A percentile compares a stretch with the other conserved stretches of the same genome.
phyloP scores from a whole-genome alignment of 2,329 filamentous ascomycete genomes.

The Scortechinia acanthostroma region DNA sequence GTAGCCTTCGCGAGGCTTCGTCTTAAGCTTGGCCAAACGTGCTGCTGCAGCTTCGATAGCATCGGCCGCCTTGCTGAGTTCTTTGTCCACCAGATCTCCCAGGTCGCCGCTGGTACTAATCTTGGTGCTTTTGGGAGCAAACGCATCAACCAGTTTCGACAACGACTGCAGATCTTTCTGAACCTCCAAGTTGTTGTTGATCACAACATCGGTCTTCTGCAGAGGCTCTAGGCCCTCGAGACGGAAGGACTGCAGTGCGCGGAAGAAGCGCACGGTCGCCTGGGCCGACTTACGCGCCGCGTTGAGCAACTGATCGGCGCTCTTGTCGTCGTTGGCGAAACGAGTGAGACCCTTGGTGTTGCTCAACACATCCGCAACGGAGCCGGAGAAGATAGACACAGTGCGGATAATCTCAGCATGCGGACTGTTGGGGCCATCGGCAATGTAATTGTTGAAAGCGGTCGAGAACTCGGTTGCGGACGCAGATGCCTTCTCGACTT shows the following conservation, averaged over 20 bases:
- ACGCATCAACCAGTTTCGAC: slow-evolving; percentile 85
- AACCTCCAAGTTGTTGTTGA: slow-evolving; percentile 94
- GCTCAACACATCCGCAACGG: slow-evolving; percentile 85
- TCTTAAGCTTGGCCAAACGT: slow-evolving; percentile 83
- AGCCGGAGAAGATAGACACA: slow-evolving; percentile 81
- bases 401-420: slow-evolving; percentile 89
- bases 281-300: slow-evolving; percentile 78
- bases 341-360: slow-evolving; percentile 93
- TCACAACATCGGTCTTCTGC: slow-evolving; percentile 93
- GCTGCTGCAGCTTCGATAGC: slow-evolving; percentile 89
- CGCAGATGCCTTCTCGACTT: slow-evolving; percentile 91
- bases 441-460: slow-evolving; percentile 96
- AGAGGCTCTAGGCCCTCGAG: slow-evolving; percentile 83
- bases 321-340: slow-evolving; percentile 92
- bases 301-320: slow-evolving; percentile 76
- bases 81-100: slow-evolving; percentile 84
- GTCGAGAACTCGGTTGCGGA: slow-evolving; percentile 96
- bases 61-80: slow-evolving; percentile 87
- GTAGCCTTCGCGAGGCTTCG: slow-evolving; percentile 92
- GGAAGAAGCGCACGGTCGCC: slow-evolving; percentile 90
- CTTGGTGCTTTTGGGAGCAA: slow-evolving; percentile 81
- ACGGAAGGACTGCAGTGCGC: slow-evolving; percentile 84
- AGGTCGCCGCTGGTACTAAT: slow-evolving; percentile 77
- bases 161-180: slow-evolving; percentile 88
- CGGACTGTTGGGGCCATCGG: slow-evolving; percentile 84